Percentiles rank a stretch among this genome's conserved stretches.
Conservation (phyloP, 2,329 filamentous ascomycete species). For the Mycosphaerella arachidis region DNA sequence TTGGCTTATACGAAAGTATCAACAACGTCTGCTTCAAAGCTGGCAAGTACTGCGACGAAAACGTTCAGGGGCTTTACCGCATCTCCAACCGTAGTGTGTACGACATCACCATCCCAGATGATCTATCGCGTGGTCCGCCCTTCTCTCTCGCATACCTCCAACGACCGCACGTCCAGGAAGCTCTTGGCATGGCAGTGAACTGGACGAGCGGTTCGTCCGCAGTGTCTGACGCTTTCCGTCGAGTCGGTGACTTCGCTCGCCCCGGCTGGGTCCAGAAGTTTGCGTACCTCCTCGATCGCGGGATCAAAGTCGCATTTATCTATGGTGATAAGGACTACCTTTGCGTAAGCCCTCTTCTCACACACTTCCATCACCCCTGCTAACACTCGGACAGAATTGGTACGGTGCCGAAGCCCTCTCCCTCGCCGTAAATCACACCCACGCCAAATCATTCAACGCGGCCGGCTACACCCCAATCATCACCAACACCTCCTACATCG, state of each 20-base stretch:
- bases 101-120: no score
- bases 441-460: constrained; percentile 40
- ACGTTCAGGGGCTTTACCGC: no score
- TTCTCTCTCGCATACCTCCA: no score
- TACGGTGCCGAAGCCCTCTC: constrained; percentile 52
- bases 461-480: constrained; percentile 42
- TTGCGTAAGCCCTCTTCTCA: no score
- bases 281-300: constrained; percentile 50
- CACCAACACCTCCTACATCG: constrained; percentile 18
- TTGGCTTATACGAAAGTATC: constrained; percentile 37
- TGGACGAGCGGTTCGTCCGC: constrained; percentile 36
- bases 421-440: constrained; percentile 44
- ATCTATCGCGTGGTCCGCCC: no score
- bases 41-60: constrained; percentile 52
- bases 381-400: constrained; percentile 35
- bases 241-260: constrained; percentile 19
- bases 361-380: no score
- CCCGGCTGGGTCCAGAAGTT: constrained; percentile 19
- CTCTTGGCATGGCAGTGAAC: constrained; percentile 47
- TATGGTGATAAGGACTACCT: constrained; percentile 55
- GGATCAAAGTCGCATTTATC: constrained; percentile 52
- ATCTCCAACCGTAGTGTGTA: no score
- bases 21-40: constrained; percentile 44
- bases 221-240: constrained; percentile 4
- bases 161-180: constrained; percentile 38